Base-by-base conservation (phyloP, 148 eudicot species). In the Linanthus parryae region DNA sequence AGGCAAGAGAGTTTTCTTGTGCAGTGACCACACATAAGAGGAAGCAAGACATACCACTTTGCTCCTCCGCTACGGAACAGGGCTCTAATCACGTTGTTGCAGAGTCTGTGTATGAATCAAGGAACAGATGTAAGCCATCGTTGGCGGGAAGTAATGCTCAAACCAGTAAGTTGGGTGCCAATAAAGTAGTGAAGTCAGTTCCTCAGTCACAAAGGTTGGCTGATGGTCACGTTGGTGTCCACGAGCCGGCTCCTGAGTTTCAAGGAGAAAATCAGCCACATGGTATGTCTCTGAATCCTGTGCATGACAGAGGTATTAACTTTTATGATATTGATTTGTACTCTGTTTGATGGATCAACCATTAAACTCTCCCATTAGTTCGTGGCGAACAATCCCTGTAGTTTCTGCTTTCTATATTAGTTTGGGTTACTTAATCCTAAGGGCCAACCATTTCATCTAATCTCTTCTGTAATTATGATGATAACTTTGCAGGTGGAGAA, bases 181-280 rank as follows among this genome's bases (percentile, higher is more conserved):
- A 35, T 48, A 46, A 61, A 47, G 57, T 27, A 14, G 15, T 57
- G 22, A 53, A 48, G 11, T 40, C 62, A 34, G 61, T 44, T 43
- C 20, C 43, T 38, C 38, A 31, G 51, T 42, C 56, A 13, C 44
- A 49, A 51, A 50, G 67, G 44, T 51, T 49, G 28, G 39, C 34
- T 5, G 21, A 21, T 59, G 44, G 52, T 52, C 54, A 52, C 56
- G 36, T 17, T 44, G 47, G 24, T 16, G 58, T 31, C 11, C 11
- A 5, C 7, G 51, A 33, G 15, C 44, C 29, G 33, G 29, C 24
- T 22, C 73, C 55, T 29, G 94, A 78, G 48, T 85, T 64, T 44
- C 68, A 75, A 73, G 88, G 82, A 48, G 88, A 81, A 71, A 81
- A 66, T 55, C 64, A 70, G 26, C 84, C 84, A 11, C 50, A 54